Evolutionary conservation across 2,329 filamentous ascomycete genomes (phyloP).

Genomic region (Zymoseptoria passerinii): DNA sequence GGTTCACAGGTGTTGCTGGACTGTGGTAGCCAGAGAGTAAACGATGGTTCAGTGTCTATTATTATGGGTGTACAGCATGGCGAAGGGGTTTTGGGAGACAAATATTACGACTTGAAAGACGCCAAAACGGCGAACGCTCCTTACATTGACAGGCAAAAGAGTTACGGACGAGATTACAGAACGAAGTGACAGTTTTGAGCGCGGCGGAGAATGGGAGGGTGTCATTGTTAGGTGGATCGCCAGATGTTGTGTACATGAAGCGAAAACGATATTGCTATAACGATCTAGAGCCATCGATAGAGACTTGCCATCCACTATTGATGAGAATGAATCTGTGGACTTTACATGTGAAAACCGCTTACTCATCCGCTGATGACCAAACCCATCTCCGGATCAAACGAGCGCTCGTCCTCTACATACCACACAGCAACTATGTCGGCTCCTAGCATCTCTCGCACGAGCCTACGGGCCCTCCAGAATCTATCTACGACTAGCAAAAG

Average conservation of each 20-base stretch:
- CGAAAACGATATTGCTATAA: not conserved
- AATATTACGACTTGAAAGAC: not conserved
- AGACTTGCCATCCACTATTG: not conserved
- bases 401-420: not conserved
- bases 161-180: not conserved
- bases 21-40: constrained; percentile 21
- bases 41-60: not conserved
- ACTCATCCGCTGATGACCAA: not conserved
- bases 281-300: not conserved
- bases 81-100: not conserved
- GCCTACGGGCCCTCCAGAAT: not conserved
- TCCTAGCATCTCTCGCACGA: not conserved
- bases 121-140: not conserved
- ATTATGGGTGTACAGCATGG: not conserved
- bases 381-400: too few species aligned
- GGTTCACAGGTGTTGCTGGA: constrained; percentile 41
- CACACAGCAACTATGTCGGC: not conserved
- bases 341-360: not conserved
- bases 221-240: not conserved
- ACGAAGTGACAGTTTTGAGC: not conserved
- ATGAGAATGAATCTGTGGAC: not conserved
- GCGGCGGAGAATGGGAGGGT: not conserved
- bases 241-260: not conserved
- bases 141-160: not conserved
- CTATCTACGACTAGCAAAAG: not conserved